Percentiles rank a stretch among this genome's conserved stretches.
Conservation (phyloP, 1,139 yeast species). For the Sugiyamaella grinbergsii region DNA sequence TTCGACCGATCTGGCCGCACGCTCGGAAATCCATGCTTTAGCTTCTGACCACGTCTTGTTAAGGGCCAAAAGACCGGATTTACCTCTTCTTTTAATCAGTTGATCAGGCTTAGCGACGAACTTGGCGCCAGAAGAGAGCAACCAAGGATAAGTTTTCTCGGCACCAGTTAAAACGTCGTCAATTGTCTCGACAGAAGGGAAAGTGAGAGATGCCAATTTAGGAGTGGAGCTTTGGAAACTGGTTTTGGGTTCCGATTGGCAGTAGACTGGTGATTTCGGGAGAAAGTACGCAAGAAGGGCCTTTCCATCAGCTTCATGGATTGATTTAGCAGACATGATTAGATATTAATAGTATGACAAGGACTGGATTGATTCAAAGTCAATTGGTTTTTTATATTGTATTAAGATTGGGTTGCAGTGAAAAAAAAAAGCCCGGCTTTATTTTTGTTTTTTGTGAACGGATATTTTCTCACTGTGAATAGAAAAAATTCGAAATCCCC, state of each 20-base stretch:
- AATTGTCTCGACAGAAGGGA: slow-evolving; percentile 39
- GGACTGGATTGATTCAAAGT: not conserved
- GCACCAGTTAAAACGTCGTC: slow-evolving; percentile 44
- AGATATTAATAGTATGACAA: not conserved
- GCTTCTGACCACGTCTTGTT: slow-evolving; percentile 50
- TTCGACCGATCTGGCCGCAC: slow-evolving; percentile 46
- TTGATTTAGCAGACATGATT: slow-evolving; percentile 49
- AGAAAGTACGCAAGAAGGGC: slow-evolving; percentile 49
- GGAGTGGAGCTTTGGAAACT: slow-evolving; percentile 45
- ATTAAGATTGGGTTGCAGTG: not conserved
- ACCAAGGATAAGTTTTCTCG: slow-evolving; percentile 48
- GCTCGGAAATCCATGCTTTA: slow-evolving; percentile 47
- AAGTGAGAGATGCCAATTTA: slow-evolving; percentile 45
- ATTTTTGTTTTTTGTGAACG: not conserved
- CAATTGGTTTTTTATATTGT: not conserved
- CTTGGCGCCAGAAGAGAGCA: slow-evolving; percentile 43
- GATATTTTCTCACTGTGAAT: not conserved
- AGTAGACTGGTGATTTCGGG: slow-evolving; percentile 46
- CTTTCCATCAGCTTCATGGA: slow-evolving; percentile 52
- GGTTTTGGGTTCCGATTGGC: slow-evolving; percentile 40
- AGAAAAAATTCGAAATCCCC: not conserved
- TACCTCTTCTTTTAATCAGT: slow-evolving; percentile 51
- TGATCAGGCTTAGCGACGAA: slow-evolving; percentile 53
- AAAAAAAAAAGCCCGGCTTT: too few species aligned
- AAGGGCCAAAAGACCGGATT: slow-evolving; percentile 49